phyloP scores from a whole-genome alignment of 225 moss, liverwort and hornwort genomes.

The Antitrichia curtipendula region DNA sequence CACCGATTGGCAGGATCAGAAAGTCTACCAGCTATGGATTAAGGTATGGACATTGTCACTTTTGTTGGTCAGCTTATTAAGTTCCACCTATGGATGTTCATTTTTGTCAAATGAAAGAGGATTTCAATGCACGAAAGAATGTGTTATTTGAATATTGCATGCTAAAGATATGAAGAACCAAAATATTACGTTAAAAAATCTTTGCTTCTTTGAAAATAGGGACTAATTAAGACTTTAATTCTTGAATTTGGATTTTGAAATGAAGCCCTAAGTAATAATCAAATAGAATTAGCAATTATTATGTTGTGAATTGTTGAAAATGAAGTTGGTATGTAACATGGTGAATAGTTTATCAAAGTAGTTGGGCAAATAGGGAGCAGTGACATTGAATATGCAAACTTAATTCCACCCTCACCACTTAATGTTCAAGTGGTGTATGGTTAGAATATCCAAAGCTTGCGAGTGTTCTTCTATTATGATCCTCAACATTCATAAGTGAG shows the following conservation, averaged over 20 bases:
- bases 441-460: background rate
- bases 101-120: background rate
- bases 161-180: no score
- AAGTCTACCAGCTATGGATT: slow-evolving; percentile 32
- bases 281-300: background rate
- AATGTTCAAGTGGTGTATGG: background rate
- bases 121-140: background rate
- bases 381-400: background rate
- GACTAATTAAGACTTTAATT: background rate
- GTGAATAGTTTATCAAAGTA: background rate
- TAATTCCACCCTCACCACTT: background rate
- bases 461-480: background rate
- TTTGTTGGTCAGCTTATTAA: background rate
- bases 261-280: background rate
- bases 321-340: background rate
- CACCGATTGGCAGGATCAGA: slow-evolving; percentile 39
- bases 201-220: background rate
- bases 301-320: background rate
- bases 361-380: background rate
- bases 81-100: background rate
- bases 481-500: background rate
- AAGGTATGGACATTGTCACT: background rate
- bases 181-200: background rate
- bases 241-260: background rate
- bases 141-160: background rate